Percentiles rank a stretch among this genome's conserved stretches.
Conservation (phyloP, 129 eudicot genomes). For the Kitagawia praeruptora region DNA sequence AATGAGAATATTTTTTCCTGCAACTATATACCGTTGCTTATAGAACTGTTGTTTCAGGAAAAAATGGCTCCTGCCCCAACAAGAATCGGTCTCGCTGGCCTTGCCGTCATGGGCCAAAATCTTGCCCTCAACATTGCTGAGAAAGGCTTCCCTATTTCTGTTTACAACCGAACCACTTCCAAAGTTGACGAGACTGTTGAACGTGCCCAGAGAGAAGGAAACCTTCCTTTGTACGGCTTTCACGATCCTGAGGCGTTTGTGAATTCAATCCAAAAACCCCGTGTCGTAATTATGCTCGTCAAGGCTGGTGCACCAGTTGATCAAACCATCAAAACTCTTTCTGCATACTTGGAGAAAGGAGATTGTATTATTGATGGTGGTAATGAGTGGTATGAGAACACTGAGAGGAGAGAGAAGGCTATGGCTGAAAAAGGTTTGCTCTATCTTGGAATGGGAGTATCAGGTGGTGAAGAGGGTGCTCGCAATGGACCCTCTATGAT, state of each 20-base stretch:
- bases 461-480: constrained; percentile 77
- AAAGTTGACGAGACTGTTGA: constrained; percentile 71
- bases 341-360: constrained; percentile 62
- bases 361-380: constrained; percentile 70
- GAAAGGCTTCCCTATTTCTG: constrained; percentile 73
- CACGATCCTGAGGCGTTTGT: constrained; percentile 60
- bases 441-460: constrained; percentile 74
- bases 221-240: constrained; percentile 67
- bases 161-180: constrained; percentile 59
- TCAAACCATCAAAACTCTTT: constrained; percentile 61
- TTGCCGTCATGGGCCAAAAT: constrained; percentile 82
- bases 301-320: constrained; percentile 75
- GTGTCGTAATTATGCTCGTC: constrained; percentile 63
- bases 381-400: constrained; percentile 78
- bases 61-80: constrained; percentile 32
- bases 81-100: constrained; percentile 77
- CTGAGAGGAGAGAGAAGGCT: constrained; percentile 64
- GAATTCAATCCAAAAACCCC: constrained; percentile 62
- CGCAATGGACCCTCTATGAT: constrained; percentile 60
- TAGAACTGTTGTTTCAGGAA: neutral
- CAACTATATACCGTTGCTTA: neutral
- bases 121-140: constrained; percentile 83
- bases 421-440: constrained; percentile 49
- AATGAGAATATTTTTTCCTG: neutral
- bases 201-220: constrained; percentile 54